These are phyloP conservation scores for Dendrobium chrysotoxum DNA, from an alignment of 106 monocot species.

Conservation along the genomic window DNA sequence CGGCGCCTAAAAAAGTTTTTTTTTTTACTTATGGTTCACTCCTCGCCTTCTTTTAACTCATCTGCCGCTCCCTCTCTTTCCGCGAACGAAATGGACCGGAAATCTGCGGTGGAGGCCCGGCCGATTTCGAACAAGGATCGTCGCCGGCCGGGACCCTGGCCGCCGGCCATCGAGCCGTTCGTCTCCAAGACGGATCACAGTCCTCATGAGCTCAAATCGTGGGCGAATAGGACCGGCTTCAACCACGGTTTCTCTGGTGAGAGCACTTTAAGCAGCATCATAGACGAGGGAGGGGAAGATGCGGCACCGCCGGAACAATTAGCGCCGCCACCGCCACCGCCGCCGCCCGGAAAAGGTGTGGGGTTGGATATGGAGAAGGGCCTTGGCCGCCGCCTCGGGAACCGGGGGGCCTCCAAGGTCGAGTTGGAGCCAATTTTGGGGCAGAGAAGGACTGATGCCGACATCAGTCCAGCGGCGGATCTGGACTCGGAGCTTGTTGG, in stretches of 20 bases:
- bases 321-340: neutral
- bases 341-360: neutral
- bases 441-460: conserved; percentile 19
- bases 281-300: conserved; percentile 13
- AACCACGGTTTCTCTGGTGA: conserved; percentile 67
- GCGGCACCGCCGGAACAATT: neutral
- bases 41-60: neutral
- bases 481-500: neutral
- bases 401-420: neutral
- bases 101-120: neutral
- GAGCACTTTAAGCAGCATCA: conserved; percentile 22
- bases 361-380: conserved; percentile 9
- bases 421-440: conserved; percentile 36
- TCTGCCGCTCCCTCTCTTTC: neutral
- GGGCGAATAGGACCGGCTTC: conserved; percentile 92
- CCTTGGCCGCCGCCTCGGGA: neutral
- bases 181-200: conserved; percentile 46
- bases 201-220: conserved; percentile 79
- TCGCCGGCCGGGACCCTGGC: conserved; percentile 51
- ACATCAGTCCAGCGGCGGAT: conserved; percentile 11
- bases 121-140: conserved; percentile 17
- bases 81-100: neutral
- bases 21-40: neutral
- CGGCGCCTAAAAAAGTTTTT: no score
- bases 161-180: conserved; percentile 65